Evolutionary conservation across 441 rosid genomes (phyloP).

Genomic region (Mallotus repandus): DNA sequence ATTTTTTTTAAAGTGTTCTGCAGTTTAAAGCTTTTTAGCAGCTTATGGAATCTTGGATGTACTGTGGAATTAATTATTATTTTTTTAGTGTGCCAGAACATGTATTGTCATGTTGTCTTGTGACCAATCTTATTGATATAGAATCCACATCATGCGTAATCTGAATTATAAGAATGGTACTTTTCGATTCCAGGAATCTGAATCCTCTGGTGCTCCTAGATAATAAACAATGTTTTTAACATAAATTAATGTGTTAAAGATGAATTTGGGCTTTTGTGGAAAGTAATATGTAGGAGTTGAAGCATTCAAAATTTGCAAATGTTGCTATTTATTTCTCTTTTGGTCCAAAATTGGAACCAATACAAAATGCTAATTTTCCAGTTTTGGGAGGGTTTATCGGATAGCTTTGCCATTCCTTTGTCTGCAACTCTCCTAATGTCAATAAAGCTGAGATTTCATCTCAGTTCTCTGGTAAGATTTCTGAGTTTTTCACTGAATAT

Average conservation of each 20-base stretch:
- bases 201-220: neutral
- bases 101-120: neutral
- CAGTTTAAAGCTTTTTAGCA: neutral
- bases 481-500: neutral
- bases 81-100: neutral
- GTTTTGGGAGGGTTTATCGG: neutral
- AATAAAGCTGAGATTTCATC: neutral
- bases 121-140: neutral
- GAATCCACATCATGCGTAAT: neutral
- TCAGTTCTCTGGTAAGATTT: neutral
- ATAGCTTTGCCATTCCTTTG: neutral
- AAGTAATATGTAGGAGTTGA: neutral
- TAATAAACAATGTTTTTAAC: neutral
- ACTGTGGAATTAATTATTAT: neutral
- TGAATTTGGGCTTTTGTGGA: slow-evolving; percentile 3
- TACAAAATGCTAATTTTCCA: neutral
- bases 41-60: neutral
- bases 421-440: neutral
- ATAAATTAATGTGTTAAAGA: neutral
- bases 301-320: neutral
- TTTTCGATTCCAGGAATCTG: neutral
- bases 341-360: neutral
- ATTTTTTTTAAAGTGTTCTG: neutral
- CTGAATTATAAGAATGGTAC: neutral
- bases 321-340: neutral